Base-by-base conservation (phyloP, 768 basidiomycete species). In the Coprinopsis cinerea region DNA sequence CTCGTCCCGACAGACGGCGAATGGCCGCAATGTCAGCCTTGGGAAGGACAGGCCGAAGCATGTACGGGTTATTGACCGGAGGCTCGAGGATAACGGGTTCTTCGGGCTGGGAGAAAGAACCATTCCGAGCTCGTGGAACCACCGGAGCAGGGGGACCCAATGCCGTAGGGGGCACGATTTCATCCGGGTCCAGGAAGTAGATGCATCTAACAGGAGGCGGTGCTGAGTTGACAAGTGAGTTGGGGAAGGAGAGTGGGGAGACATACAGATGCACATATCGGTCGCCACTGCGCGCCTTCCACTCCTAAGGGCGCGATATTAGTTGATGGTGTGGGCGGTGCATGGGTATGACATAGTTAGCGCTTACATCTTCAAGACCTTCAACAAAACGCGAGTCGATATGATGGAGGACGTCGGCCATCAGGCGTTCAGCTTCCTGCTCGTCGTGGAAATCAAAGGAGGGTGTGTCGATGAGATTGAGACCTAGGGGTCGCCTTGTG, bases 131-230 rank as follows among this genome's bases (percentile, higher is more conserved):
- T 53, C 87, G 79, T 56, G 84, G 71, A 55, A 85, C 77, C 55
- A 80, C 72, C 36, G 86, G 85, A 37, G 74, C 81, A 51, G 84
- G 81, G 35, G 81, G 83, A 20, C 76, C 77, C 54, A 84, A 73
- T 37, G 81, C 79, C 48, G 79, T 74, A 27, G 83, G 84, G 49
- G 86, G 85, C 52, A 88, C 74, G 58, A 91, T 88, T 64, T 74
- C 63, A 72, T 88, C 85, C 48, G 89, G 89, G 75, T 91, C 86
- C 67, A 92, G 71, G 68, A 92, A 88, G 70, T 92, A 92, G 52
- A 92, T 81, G 60, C 88, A 91, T 52, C 88, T 90, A 68, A 49
- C 55, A 27, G 22, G 22, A 18, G 41, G 41, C 24, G 41, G 17
- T 43, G 41, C 18, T 11, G 18, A 9, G 37, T 27, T 24, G 44